A percentile compares a stretch with the other conserved stretches of the same genome.
These are phyloP conservation scores for Acanthochlamys bracteata DNA, from an alignment of 106 monocot species.

Conservation along the genomic window DNA sequence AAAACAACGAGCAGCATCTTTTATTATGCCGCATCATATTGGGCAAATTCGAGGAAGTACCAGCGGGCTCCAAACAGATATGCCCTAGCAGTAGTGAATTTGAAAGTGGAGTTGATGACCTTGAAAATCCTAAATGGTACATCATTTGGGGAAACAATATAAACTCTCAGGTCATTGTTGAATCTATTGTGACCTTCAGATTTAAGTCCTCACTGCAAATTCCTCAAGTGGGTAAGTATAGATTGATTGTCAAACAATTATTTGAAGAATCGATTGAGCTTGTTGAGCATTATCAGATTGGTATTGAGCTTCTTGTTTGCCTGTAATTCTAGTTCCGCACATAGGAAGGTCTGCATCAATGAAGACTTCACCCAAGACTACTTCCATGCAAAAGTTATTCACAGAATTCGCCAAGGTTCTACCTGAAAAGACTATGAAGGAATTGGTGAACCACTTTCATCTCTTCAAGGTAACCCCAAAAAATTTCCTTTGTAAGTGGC, in stretches of 20 bases:
- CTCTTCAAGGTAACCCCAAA: constrained; percentile 20
- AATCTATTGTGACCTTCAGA: constrained; percentile 46
- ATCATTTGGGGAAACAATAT: constrained; percentile 47
- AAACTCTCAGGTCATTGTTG: constrained; percentile 46
- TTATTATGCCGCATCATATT: constrained; percentile 66
- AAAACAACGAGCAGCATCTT: constrained; percentile 48
- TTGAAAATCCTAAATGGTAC: constrained; percentile 56
- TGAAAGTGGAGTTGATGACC: constrained; percentile 64
- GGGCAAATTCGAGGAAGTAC: constrained; percentile 58
- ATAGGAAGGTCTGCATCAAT: neutral
- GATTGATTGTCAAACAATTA: neutral
- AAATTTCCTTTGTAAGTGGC: neutral
- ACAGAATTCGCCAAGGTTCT: constrained; percentile 21
- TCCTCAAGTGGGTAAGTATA: neutral
- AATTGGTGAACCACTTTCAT: constrained; percentile 15
- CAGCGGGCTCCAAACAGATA: constrained; percentile 44
- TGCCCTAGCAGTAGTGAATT: constrained; percentile 49
- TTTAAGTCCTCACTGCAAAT: neutral
- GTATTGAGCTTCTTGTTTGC: neutral
- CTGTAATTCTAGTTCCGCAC: no score
- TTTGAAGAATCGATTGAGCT: no score
- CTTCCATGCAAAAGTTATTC: constrained; percentile 22
- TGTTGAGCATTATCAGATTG: neutral
- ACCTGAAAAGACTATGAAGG: constrained; percentile 1
- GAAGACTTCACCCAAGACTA: neutral